These are phyloP conservation scores for Penicillium sp. DNA, from an alignment of 2,329 filamentous ascomycete species.

Conservation along the genomic window DNA sequence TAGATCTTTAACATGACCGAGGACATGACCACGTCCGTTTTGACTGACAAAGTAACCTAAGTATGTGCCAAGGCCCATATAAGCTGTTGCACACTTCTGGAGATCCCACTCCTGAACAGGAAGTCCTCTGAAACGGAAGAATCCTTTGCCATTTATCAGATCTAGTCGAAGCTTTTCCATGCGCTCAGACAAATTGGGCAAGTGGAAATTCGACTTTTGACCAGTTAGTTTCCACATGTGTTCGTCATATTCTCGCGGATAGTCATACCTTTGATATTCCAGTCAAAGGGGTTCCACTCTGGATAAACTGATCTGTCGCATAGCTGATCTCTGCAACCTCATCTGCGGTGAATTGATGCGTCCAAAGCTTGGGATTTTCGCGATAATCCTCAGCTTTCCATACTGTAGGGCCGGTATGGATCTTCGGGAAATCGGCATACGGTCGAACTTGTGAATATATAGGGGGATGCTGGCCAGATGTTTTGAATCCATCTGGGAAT, in stretches of 20 bases:
- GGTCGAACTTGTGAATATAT: conserved; percentile 60
- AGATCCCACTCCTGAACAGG: conserved; percentile 70
- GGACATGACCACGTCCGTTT: conserved; percentile 76
- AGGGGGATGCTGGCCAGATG: conserved; percentile 68
- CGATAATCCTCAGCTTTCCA: conserved; percentile 66
- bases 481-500: conserved; percentile 64
- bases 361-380: conserved; percentile 64
- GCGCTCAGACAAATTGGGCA: conserved; percentile 56
- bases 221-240: neutral
- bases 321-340: conserved; percentile 65
- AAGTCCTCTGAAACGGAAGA: conserved; percentile 81
- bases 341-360: conserved; percentile 62
- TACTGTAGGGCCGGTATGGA: conserved; percentile 67
- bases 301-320: conserved; percentile 66
- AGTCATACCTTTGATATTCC: conserved; percentile 59
- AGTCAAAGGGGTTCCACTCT: conserved; percentile 61
- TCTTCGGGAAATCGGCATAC: conserved; percentile 65
- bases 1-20: conserved; percentile 83
- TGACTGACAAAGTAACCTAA: conserved; percentile 82
- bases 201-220: conserved; percentile 54
- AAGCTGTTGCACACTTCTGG: conserved; percentile 74
- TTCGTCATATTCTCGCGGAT: too few species aligned
- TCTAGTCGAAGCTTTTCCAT: conserved; percentile 58
- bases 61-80: conserved; percentile 80
- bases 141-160: conserved; percentile 77